Percentiles rank a stretch among this genome's conserved stretches.
Conservation (phyloP, 2,329 filamentous ascomycete genomes). For the Fusarium clavum region DNA sequence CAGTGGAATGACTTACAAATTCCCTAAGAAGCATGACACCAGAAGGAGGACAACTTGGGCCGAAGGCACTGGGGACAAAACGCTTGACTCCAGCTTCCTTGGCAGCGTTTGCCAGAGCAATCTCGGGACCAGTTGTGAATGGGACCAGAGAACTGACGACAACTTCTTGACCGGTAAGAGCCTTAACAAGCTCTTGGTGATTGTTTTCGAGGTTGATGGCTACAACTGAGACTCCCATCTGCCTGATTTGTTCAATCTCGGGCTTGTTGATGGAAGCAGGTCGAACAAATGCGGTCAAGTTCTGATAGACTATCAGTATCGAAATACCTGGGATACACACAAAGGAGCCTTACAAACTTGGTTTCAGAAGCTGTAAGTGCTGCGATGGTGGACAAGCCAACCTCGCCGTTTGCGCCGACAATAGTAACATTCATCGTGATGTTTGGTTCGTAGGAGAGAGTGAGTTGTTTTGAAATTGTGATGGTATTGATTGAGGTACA, state of each 20-base stretch:
- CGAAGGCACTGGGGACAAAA: conserved; percentile 30
- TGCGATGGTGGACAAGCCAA: conserved; percentile 25
- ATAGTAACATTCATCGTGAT: conserved; percentile 32
- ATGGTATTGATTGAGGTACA: neutral
- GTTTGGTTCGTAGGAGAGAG: neutral
- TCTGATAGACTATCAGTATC: neutral
- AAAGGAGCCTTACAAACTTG: conserved; percentile 20
- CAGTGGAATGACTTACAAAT: neutral
- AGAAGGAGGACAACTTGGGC: conserved; percentile 11
- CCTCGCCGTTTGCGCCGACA: conserved; percentile 36
- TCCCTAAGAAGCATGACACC: conserved; percentile 29
- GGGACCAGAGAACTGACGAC: conserved; percentile 20
- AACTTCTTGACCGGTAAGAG: conserved; percentile 24
- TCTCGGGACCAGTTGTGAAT: neutral
- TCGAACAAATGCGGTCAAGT: conserved; percentile 28
- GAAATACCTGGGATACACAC: neutral
- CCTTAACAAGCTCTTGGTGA: conserved; percentile 22
- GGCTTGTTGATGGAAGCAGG: conserved; percentile 32
- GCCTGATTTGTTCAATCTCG: conserved; percentile 12
- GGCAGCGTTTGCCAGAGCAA: conserved; percentile 24
- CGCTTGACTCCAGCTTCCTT: conserved; percentile 34
- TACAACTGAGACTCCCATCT: conserved; percentile 21
- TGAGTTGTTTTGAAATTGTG: neutral
- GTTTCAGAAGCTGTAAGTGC: conserved; percentile 16
- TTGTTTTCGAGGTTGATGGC: conserved; percentile 13